A percentile compares a stretch with the other conserved stretches of the same genome.
These are phyloP conservation scores for Eremothecium gossypii DNA, from an alignment of 1,139 yeast genomes.

Conservation along the genomic window DNA sequence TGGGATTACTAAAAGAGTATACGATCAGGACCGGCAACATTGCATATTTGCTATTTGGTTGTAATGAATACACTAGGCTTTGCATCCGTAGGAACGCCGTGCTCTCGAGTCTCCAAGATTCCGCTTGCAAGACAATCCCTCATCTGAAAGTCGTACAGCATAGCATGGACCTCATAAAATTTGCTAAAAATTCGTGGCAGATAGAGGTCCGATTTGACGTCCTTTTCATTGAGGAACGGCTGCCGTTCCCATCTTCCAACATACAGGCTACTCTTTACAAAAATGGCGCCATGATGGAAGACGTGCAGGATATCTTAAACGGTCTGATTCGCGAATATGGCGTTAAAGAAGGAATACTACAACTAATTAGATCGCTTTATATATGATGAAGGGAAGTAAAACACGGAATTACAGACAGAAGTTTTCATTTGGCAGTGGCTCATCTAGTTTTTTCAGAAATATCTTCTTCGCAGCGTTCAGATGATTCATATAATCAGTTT, in stretches of 20 bases:
- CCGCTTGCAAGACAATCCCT: not conserved
- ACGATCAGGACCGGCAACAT: conserved; percentile 6
- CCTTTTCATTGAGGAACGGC: not conserved
- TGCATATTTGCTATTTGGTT: conserved; percentile 10
- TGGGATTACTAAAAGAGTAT: conserved; percentile 1
- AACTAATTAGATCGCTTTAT: conserved; percentile 1
- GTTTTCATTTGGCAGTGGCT: conserved; percentile 1
- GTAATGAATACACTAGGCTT: conserved; percentile 13
- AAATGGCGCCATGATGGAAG: not conserved
- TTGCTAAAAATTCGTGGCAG: not conserved
- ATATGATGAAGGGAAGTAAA: not conserved
- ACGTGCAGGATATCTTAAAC: conserved; percentile 6
- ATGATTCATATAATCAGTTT: conserved; percentile 25
- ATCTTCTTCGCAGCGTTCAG: conserved; percentile 20
- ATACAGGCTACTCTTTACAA: conserved; percentile 3
- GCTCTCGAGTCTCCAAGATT: conserved; percentile 1
- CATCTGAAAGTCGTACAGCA: not conserved
- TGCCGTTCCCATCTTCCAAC: conserved; percentile 7
- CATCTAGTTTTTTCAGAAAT: conserved; percentile 8
- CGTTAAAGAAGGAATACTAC: conserved; percentile 9
- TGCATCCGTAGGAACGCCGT: conserved; percentile 4
- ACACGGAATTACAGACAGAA: not conserved
- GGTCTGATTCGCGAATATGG: conserved; percentile 16
- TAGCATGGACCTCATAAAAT: not conserved
- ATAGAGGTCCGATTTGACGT: not conserved